These are phyloP conservation scores for Ceratocystis cubensis DNA, from an alignment of 2,329 filamentous ascomycete species.

Conservation along the genomic window DNA sequence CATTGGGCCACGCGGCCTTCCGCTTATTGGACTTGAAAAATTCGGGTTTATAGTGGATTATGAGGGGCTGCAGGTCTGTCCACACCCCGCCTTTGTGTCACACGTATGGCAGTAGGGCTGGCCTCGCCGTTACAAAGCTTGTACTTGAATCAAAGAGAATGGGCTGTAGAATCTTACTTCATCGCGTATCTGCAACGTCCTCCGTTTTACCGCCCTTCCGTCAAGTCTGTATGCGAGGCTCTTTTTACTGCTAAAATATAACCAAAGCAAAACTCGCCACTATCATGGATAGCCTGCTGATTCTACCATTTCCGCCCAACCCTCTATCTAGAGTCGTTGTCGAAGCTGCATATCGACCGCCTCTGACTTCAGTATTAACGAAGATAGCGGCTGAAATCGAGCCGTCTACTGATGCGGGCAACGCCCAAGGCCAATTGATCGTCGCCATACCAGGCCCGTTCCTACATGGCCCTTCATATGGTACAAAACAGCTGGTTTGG, in stretches of 20 bases:
- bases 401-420: background rate
- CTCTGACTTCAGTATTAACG: conserved; percentile 43
- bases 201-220: no score
- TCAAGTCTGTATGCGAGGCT: background rate
- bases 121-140: background rate
- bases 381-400: conserved; percentile 25
- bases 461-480: conserved; percentile 38
- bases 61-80: background rate
- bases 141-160: no score
- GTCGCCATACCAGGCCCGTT: conserved; percentile 51
- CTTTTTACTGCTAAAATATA: background rate
- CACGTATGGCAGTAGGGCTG: background rate
- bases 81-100: background rate
- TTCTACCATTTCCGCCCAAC: conserved; percentile 51
- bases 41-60: background rate
- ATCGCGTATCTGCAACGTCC: background rate
- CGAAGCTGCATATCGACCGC: conserved; percentile 46
- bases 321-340: conserved; percentile 41
- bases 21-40: background rate
- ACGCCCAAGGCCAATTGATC: conserved; percentile 29
- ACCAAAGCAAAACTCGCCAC: background rate
- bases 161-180: no score
- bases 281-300: conserved; percentile 33
- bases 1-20: conserved; percentile 17
- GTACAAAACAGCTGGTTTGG: conserved; percentile 48